Evolutionary conservation across 768 basidiomycete genomes (phyloP).

Genomic region (Mycena kentingensis): DNA sequence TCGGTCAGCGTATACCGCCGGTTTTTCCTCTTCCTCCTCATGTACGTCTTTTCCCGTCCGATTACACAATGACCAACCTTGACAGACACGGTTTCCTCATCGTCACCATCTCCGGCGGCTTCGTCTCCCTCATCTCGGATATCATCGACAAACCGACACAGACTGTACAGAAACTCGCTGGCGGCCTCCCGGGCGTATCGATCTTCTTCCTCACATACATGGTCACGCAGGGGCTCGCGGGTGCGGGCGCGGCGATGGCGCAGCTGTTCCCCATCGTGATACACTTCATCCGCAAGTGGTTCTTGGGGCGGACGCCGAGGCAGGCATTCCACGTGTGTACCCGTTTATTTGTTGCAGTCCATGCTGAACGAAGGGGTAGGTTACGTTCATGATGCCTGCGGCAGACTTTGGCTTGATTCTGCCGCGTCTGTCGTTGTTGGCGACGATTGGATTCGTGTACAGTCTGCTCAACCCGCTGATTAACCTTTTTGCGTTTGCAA

Average conservation of each 20-base stretch:
- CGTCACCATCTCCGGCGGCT: constrained; percentile 63
- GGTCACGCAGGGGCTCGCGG: constrained; percentile 53
- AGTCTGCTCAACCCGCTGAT: constrained; percentile 67
- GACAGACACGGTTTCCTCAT: constrained; percentile 70
- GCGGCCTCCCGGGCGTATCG: constrained; percentile 55
- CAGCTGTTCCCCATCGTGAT: constrained; percentile 55
- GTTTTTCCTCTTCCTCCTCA: constrained; percentile 67
- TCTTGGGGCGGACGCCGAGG: constrained; percentile 68
- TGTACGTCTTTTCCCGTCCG: constrained; percentile 30
- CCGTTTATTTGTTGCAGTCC: constrained; percentile 7
- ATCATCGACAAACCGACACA: constrained; percentile 46
- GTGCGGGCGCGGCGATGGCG: constrained; percentile 53
- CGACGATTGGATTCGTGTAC: constrained; percentile 57
- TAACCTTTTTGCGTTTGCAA: constrained; percentile 62
- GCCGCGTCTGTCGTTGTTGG: constrained; percentile 53
- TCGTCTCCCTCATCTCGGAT: constrained; percentile 39
- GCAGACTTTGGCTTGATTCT: constrained; percentile 52
- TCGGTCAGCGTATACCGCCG: constrained; percentile 71
- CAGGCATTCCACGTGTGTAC: constrained; percentile 47
- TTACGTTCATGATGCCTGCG: constrained; percentile 59
- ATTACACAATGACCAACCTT: background rate
- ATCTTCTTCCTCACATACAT: constrained; percentile 68
- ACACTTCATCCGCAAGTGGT: constrained; percentile 64
- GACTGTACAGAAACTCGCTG: constrained; percentile 46
- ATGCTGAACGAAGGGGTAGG: constrained; percentile 24